Conservation (phyloP, 1,284 basidiomycete species). For the Gymnopus androsaceus region DNA sequence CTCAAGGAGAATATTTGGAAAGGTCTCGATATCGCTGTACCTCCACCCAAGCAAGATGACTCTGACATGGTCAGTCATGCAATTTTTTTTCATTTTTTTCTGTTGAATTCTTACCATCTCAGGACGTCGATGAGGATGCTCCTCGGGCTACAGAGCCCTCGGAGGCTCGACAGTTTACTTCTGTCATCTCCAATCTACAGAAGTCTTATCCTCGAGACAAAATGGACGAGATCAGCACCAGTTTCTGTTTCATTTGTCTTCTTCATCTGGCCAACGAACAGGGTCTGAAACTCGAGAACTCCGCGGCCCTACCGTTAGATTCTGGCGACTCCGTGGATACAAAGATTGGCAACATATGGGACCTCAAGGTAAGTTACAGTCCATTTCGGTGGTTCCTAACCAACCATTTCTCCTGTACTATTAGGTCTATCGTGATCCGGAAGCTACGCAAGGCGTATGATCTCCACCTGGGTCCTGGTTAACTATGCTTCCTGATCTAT, state of each 20-base stretch:
- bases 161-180: constrained; percentile 78
- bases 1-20: constrained; percentile 99
- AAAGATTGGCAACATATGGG: constrained; percentile 74
- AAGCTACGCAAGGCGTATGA: constrained; percentile 57
- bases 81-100: not conserved
- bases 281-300: constrained; percentile 78
- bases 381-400: not conserved
- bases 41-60: constrained; percentile 41
- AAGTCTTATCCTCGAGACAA: constrained; percentile 87
- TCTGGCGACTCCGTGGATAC: constrained; percentile 39
- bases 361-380: constrained; percentile 58
- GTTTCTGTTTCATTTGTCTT: constrained; percentile 99
- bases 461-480: too few relatives aligned
- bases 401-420: constrained; percentile 13
- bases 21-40: constrained; percentile 76
- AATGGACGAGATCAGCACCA: constrained; percentile 98
- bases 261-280: constrained; percentile 95
- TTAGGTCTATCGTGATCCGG: constrained; percentile 74
- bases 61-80: constrained; percentile 57
- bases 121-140: constrained; percentile 56
- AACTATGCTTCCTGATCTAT: not conserved
- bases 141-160: constrained; percentile 54
- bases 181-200: constrained; percentile 83
- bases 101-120: constrained; percentile 9
- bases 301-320: constrained; percentile 23